phyloP scores from a whole-genome alignment of 495 filamentous ascomycete genomes.

The Podospora australis region DNA sequence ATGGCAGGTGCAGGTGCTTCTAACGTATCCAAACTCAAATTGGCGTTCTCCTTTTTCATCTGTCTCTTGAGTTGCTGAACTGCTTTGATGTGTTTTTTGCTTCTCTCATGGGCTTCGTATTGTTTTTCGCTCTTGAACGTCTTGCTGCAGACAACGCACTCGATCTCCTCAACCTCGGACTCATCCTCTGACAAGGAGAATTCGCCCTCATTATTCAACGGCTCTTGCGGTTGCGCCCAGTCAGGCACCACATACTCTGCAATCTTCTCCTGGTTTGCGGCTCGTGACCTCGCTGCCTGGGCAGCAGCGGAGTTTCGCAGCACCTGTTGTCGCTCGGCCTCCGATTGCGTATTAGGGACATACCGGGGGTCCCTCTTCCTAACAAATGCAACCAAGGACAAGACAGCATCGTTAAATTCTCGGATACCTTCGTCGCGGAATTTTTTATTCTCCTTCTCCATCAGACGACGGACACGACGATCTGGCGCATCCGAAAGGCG shows the following conservation, averaged over 20 bases:
- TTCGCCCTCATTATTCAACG: constrained; percentile 32
- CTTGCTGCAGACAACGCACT: constrained; percentile 90
- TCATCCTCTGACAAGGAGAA: constrained; percentile 47
- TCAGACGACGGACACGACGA: constrained; percentile 69
- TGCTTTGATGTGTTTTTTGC: constrained; percentile 89
- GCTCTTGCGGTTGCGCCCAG: constrained; percentile 61
- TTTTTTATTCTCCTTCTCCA: constrained; percentile 93
- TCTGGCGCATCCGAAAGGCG: constrained; percentile 80
- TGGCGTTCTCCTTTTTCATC: constrained; percentile 72
- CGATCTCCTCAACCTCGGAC: constrained; percentile 58
- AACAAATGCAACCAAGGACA: constrained; percentile 80
- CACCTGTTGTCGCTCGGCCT: constrained; percentile 71
- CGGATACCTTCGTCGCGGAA: constrained; percentile 74
- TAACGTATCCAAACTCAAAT: constrained; percentile 45
- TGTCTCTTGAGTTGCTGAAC: constrained; percentile 70
- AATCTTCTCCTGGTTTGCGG: constrained; percentile 70
- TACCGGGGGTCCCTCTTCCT: constrained; percentile 88
- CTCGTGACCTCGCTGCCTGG: constrained; percentile 77
- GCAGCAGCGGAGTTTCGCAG: constrained; percentile 72
- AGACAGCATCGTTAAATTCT: constrained; percentile 91
- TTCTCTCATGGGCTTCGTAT: constrained; percentile 87
- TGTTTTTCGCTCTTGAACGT: constrained; percentile 91
- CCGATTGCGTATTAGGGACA: constrained; percentile 56
- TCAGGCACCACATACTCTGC: constrained; percentile 59
- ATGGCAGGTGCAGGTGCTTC: constrained; percentile 17